Base-by-base conservation (phyloP, 805 yeast species). In the Kregervanrija pseudodelftensis region DNA sequence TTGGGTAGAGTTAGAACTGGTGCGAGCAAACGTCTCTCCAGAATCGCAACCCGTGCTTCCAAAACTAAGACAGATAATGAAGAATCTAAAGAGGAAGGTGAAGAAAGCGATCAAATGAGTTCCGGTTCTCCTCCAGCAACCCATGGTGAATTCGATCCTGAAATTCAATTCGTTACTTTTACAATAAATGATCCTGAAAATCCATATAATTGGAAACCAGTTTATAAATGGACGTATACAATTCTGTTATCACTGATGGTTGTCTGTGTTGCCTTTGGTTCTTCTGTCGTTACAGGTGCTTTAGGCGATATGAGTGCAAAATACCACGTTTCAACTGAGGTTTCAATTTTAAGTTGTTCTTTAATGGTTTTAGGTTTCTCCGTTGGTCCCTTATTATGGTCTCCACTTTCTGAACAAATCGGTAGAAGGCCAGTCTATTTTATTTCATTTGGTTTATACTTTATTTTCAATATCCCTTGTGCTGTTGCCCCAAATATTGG, bases 201-300 rank as follows among this genome's bases (percentile, higher is more conserved):
- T 64, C 97, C 97, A 30, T 82, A 81, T 58, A 89, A 89, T 63
- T 89, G 97, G 97, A 66, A 74, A 22, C 44, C 67, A 31, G 52
- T 54, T 50, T 44, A 61, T 16, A 77, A 79, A 59, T 80, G 90
- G 86, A 3, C 62, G 1, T 85, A 82, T 59, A 88, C 97, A 0
- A 59, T 83, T 30, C 51, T 80, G 9, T 68, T 86, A 17, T 80
- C 96, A 1, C 52, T 78, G 31, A 72, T 85, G 50, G 96, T 90
- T 41, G 81, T 90, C 46, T 77, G 88, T 56, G 96, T 91, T 30
- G 97, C 97, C 2, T 89, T 86, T 61, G 96, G 96, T 36, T 86
- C 96, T 4, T 84, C 96, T 1, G 84, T 91, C 60, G 83, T 87
- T 55, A 82, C 95, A 22, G 95, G 95, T 54, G 93, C 95, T 38